Conservation (phyloP, 495 filamentous ascomycete genomes). For the Penicillium ucsense region DNA sequence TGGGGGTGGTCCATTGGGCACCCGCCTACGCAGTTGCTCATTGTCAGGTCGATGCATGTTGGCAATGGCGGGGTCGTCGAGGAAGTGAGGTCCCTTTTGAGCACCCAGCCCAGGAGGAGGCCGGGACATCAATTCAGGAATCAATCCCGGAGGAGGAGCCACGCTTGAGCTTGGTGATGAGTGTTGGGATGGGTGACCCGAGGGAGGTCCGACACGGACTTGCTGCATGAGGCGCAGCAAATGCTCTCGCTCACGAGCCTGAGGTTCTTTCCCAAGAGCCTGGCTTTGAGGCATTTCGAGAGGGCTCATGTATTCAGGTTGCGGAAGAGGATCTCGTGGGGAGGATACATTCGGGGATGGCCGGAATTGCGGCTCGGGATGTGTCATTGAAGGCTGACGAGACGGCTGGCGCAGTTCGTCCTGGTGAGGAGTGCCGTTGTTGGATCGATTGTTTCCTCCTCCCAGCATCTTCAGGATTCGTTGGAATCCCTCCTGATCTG, state of each 20-base stretch:
- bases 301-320: conserved; percentile 21
- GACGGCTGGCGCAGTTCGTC: conserved; percentile 17
- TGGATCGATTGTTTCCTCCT: conserved; percentile 29
- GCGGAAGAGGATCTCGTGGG: conserved; percentile 24
- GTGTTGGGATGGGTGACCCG: conserved; percentile 19
- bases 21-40: conserved; percentile 30
- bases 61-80: conserved; percentile 39
- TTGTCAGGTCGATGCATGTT: conserved; percentile 38
- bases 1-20: conserved; percentile 28
- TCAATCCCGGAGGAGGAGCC: conserved; percentile 27
- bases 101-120: conserved; percentile 33
- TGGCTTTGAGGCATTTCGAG: conserved; percentile 25
- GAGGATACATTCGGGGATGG: conserved; percentile 24
- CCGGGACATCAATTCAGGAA: conserved; percentile 37
- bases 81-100: conserved; percentile 32
- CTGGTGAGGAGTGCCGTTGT: conserved; percentile 33
- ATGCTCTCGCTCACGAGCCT: conserved; percentile 38
- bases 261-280: conserved; percentile 21
- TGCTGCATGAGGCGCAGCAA: conserved; percentile 46
- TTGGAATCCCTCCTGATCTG: conserved; percentile 86
- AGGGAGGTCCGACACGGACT: conserved; percentile 25
- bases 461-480: conserved; percentile 77
- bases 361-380: conserved; percentile 27
- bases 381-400: conserved; percentile 20
- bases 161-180: conserved; percentile 24